A percentile compares a stretch with the other conserved stretches of the same genome.
Evolutionary conservation across 805 yeast genomes (phyloP).

Genomic region (Blastobotrys mokoenaii): DNA sequence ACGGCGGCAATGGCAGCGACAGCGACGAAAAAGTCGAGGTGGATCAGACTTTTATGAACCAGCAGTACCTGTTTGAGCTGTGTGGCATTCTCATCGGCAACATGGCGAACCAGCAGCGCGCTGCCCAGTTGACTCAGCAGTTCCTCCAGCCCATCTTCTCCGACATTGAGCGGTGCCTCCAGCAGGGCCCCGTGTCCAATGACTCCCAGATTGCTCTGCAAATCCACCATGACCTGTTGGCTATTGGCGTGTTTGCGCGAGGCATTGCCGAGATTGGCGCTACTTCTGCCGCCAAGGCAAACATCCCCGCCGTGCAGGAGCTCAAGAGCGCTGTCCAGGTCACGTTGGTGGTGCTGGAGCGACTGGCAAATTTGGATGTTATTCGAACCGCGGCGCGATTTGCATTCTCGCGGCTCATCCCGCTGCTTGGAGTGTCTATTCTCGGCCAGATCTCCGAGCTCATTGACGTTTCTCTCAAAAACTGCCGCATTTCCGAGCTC

Average conservation of each 20-base stretch:
- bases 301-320: slow-evolving; percentile 31
- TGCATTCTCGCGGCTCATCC: slow-evolving; percentile 79
- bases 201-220: slow-evolving; percentile 49
- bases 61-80: slow-evolving; percentile 77
- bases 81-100: slow-evolving; percentile 65
- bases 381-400: slow-evolving; percentile 83
- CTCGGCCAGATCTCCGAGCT: slow-evolving; percentile 56
- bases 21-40: slow-evolving; percentile 42
- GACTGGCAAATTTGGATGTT: slow-evolving; percentile 52
- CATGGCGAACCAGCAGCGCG: slow-evolving; percentile 35
- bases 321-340: slow-evolving; percentile 71
- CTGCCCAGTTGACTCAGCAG: slow-evolving; percentile 45
- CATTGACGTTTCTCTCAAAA: slow-evolving; percentile 55
- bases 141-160: slow-evolving; percentile 69
- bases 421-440: slow-evolving; percentile 50
- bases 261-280: slow-evolving; percentile 42
- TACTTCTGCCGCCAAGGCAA: slow-evolving; percentile 21
- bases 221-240: slow-evolving; percentile 79
- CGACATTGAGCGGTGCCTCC: slow-evolving; percentile 51
- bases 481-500: slow-evolving; percentile 57
- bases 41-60: slow-evolving; percentile 57
- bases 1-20: slow-evolving; percentile 15
- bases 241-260: slow-evolving; percentile 82
- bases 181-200: slow-evolving; percentile 12
- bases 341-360: slow-evolving; percentile 74